These are phyloP conservation scores for Monilinia fructicola DNA, from an alignment of 2,329 filamentous ascomycete species.

Conservation along the genomic window DNA sequence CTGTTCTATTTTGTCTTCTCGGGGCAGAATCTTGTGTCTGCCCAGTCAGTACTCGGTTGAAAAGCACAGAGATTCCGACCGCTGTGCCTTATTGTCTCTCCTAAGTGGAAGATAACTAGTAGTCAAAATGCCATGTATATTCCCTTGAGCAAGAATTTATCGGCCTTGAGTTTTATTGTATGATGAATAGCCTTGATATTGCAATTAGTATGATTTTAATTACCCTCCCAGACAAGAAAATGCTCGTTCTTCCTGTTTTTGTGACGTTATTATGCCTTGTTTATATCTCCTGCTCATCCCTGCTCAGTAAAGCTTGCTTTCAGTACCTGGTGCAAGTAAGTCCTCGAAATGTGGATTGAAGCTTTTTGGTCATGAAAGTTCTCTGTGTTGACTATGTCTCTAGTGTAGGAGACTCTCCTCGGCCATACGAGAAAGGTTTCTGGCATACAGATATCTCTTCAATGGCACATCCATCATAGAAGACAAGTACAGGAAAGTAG, in stretches of 20 bases:
- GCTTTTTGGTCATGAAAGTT: neutral
- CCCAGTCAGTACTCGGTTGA: neutral
- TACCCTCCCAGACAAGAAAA: neutral
- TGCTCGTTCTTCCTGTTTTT: neutral
- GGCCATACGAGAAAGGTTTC: neutral
- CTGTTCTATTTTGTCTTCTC: neutral
- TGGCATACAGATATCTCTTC: constrained; percentile 12
- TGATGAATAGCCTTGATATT: neutral
- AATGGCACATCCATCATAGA: constrained; percentile 6
- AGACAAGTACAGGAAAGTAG: constrained; percentile 1
- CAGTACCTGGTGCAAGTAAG: neutral
- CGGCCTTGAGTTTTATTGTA: neutral
- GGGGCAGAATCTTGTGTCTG: neutral
- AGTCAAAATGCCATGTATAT: neutral
- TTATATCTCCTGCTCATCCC: neutral
- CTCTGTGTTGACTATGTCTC: neutral
- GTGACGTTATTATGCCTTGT: neutral
- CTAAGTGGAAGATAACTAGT: neutral
- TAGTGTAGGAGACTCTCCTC: neutral
- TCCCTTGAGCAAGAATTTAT: neutral
- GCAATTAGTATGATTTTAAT: neutral
- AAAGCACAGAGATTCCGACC: neutral
- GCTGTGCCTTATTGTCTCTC: neutral
- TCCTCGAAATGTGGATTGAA: neutral
- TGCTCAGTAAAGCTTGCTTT: neutral